These are phyloP conservation scores for Trebouxiophyceae sp. DNA, from an alignment of 163 green algal species.

Conservation along the genomic window DNA sequence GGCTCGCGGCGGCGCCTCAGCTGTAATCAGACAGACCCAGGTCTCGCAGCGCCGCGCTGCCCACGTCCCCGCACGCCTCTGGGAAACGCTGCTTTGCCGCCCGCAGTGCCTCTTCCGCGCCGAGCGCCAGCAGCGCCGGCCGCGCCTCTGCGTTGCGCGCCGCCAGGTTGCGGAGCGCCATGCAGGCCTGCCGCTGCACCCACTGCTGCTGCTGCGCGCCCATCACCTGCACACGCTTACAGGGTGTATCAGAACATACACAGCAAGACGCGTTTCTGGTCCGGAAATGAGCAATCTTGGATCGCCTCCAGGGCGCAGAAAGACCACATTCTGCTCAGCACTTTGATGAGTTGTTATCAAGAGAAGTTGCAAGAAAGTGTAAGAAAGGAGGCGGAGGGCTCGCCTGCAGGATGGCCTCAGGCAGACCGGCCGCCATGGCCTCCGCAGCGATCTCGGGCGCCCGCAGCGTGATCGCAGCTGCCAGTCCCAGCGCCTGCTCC, in stretches of 20 bases:
- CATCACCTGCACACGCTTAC: slow-evolving; percentile 9
- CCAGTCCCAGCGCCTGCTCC: slow-evolving; percentile 64
- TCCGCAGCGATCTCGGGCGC: slow-evolving; percentile 47
- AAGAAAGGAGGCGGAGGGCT: no score
- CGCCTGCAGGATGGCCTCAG: neutral
- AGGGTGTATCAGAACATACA: no score
- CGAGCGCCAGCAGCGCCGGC: slow-evolving; percentile 42
- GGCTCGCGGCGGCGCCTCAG: neutral
- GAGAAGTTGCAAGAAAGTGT: no score
- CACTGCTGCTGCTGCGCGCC: slow-evolving; percentile 1
- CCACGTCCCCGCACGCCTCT: slow-evolving; percentile 57
- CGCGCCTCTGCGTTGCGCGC: slow-evolving; percentile 57
- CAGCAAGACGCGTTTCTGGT: no score
- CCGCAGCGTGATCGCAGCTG: slow-evolving; percentile 69
- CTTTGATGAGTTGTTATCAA: no score
- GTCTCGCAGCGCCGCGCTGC: slow-evolving; percentile 66
- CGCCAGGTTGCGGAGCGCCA: slow-evolving; percentile 76
- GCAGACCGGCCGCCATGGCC: slow-evolving; percentile 36
- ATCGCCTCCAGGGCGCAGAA: no score
- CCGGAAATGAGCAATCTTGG: no score
- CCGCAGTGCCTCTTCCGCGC: slow-evolving; percentile 52
- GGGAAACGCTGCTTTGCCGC: slow-evolving; percentile 37
- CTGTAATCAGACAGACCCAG: slow-evolving; percentile 78
- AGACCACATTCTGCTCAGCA: no score
- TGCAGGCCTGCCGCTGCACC: slow-evolving; percentile 62